Evolutionary conservation across 495 filamentous ascomycete species (phyloP), one percentile per base, ranked within the genome.

Genomic region (Tuber microsphaerosporum): DNA sequence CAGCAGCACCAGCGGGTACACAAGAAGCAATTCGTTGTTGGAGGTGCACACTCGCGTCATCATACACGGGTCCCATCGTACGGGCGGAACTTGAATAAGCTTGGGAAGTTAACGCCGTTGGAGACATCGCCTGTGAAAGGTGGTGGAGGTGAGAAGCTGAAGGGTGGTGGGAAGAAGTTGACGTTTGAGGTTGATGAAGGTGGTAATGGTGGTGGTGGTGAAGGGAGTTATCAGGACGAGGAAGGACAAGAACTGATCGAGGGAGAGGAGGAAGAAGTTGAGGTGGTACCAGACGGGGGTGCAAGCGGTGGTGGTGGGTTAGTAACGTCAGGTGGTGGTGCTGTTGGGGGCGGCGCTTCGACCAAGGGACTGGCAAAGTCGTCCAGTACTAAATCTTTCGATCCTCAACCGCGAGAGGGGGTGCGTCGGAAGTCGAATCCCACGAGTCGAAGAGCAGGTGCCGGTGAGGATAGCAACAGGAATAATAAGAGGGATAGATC

Each of bases 21-120:
- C 46, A 79, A 79, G 43, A 76, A 79, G 37, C 77, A 79, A 69
- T 79, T 79, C 61, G 70, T 79, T 22, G 77, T 79, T 45, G 77
- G 77, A 37, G 77, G 77, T 71, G 78, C 77, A 37, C 75, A 79
- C 69, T 78, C 77, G 39, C 78, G 79, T 14, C 78, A 81, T 42
- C 77, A 82, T 69, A 72, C 80, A 22, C 80, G 84, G 42, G 79
- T 85, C 43, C 84, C 84, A 17, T 85, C 84, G 9, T 81, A 85
- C 75, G 84, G 84, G 45, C 83, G 84, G 71, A 83, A 83, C 70
- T 76, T 85, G 61, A 84, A 85, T 68, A 84, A 83, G 71, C 79
- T 85, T 37, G 81, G 82, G 26, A 85, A 85, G 76, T 74, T 83
- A 73, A 48, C 70, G 48, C 75, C 75, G 37, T 71, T 78, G 45